These are phyloP conservation scores for Dictyophora rubrovolvata DNA, from an alignment of 768 basidiomycete species.

Conservation along the genomic window DNA sequence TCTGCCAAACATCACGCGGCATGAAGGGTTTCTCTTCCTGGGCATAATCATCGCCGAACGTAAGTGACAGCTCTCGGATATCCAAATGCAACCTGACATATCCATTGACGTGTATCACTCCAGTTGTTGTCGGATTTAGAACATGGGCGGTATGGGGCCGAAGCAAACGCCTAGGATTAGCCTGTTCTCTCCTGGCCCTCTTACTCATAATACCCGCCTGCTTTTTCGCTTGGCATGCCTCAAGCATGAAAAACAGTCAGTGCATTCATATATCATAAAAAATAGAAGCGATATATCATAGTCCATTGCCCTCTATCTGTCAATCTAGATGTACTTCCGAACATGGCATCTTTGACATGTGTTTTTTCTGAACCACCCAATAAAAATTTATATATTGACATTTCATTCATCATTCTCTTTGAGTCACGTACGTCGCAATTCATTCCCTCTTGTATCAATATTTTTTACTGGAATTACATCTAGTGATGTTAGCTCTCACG, in stretches of 20 bases:
- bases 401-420: not conserved
- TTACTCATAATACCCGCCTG: too few relatives aligned
- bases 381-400: not conserved
- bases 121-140: not conserved
- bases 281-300: too few relatives aligned
- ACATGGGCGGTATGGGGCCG: conserved; percentile 3
- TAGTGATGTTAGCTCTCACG: not conserved
- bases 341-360: too few relatives aligned
- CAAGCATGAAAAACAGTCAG: too few relatives aligned
- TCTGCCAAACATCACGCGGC: too few relatives aligned
- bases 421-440: not conserved
- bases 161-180: not conserved
- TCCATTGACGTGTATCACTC: not conserved
- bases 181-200: too few relatives aligned
- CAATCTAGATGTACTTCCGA: too few relatives aligned
- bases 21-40: not conserved
- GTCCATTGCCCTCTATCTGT: too few relatives aligned
- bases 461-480: not conserved
- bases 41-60: not conserved
- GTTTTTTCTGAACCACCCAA: not conserved
- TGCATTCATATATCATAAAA: too few relatives aligned
- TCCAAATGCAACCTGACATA: too few relatives aligned
- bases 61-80: not conserved
- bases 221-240: too few relatives aligned
- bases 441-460: not conserved